Conservation (phyloP, 441 rosid genomes). For the Raphanus hybrid region DNA sequence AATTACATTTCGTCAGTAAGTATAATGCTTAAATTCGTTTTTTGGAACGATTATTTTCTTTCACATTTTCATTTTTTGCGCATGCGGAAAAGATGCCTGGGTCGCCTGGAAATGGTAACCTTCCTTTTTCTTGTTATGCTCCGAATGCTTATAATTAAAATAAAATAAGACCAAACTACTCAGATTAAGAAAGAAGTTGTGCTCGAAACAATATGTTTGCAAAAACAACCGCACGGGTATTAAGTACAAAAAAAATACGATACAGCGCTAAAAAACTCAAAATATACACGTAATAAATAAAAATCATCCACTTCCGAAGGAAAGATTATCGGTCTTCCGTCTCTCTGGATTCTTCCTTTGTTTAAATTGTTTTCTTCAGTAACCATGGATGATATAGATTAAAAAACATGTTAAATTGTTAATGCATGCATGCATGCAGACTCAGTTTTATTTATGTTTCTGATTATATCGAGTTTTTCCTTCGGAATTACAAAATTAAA, state of each 20-base stretch:
- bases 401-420: too few species aligned
- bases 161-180: not conserved
- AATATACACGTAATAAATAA: too few species aligned
- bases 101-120: slow-evolving; percentile 29
- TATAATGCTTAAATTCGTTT: not conserved
- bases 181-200: not conserved
- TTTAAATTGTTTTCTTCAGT: too few species aligned
- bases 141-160: not conserved
- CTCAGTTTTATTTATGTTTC: not conserved
- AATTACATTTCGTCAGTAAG: slow-evolving; percentile 25
- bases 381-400: too few species aligned
- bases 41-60: not conserved
- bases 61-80: slow-evolving; percentile 25
- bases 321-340: too few species aligned
- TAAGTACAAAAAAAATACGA: too few species aligned
- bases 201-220: too few species aligned
- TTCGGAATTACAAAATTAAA: too few species aligned
- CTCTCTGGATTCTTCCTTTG: too few species aligned
- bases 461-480: not conserved
- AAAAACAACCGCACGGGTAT: too few species aligned
- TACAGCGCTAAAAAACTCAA: too few species aligned
- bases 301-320: too few species aligned
- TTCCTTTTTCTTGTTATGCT: not conserved
- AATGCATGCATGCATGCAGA: not conserved
- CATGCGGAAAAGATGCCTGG: slow-evolving; percentile 45